Percentiles rank a stretch among this genome's conserved stretches.
These are phyloP conservation scores for Glycyrrhiza uralensis DNA, from an alignment of 306 rosid species.

Conservation along the genomic window DNA sequence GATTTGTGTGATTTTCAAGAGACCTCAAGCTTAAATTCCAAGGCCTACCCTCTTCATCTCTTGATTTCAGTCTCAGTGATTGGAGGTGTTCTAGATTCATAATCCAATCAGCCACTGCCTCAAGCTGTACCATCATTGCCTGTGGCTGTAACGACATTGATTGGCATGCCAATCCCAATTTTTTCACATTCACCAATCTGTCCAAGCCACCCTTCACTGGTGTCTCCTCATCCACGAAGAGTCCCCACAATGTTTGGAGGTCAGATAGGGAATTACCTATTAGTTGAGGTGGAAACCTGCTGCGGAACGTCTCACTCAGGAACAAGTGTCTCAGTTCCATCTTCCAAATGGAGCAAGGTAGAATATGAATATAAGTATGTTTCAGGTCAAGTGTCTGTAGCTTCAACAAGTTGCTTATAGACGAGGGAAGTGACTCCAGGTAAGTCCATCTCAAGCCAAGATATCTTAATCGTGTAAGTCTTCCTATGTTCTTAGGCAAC, in stretches of 20 bases:
- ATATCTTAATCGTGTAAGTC: slow-evolving; percentile 31
- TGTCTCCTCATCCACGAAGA: slow-evolving; percentile 34
- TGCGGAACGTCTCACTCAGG: slow-evolving; percentile 26
- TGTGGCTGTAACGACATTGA: neutral
- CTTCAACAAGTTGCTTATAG: slow-evolving; percentile 22
- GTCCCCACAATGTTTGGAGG: slow-evolving; percentile 39
- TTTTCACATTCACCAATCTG: slow-evolving; percentile 24
- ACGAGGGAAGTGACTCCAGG: slow-evolving; percentile 31
- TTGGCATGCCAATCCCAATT: slow-evolving; percentile 40
- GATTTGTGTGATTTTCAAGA: neutral
- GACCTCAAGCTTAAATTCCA: neutral
- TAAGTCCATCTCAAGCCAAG: slow-evolving; percentile 45
- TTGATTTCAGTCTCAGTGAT: slow-evolving; percentile 30
- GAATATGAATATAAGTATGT: slow-evolving; percentile 29
- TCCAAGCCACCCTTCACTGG: slow-evolving; percentile 20
- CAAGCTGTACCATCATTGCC: slow-evolving; percentile 11
- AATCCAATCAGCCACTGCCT: slow-evolving; percentile 20
- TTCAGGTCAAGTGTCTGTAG: slow-evolving; percentile 47
- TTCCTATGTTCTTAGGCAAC: slow-evolving; percentile 30
- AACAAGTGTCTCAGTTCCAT: slow-evolving; percentile 35
- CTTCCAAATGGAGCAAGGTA: slow-evolving; percentile 38
- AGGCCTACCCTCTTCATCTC: slow-evolving; percentile 22
- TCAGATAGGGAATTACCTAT: neutral
- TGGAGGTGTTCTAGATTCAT: slow-evolving; percentile 6
- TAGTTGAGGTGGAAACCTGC: slow-evolving; percentile 8